Evolutionary conservation across 2,329 filamentous ascomycete species (phyloP), one percentile per base, ranked within the genome.

Genomic region (Sphaerulina vaccinii): DNA sequence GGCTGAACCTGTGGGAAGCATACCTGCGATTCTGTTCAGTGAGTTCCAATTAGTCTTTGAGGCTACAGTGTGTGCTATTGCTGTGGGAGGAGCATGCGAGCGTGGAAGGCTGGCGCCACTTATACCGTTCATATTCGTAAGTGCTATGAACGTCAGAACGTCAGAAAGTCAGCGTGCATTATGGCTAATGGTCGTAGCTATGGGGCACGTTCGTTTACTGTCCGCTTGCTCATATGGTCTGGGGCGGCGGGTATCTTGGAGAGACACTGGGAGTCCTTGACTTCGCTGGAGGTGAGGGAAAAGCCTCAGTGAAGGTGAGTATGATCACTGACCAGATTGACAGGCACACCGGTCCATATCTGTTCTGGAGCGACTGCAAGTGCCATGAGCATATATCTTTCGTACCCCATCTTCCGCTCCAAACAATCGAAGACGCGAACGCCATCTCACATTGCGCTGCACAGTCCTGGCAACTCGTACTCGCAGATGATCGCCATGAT

Each of bases 11-110:
- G 70, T 79, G 1, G 75, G 76, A 3, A 75, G 73, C 0, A 78
- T 78, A 38, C 75, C 76, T 0, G 75, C 75, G 5, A 72, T 78
- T 10, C 59, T 79, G 4, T 79, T 79, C 63, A 76, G 73, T 43
- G 75, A 78, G 61, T 79, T 79, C 48, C 76, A 79, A 63, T 64
- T 78, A 8, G 72, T 79, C 1, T 78, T 78, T 51, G 68, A 71
- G 49, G 75, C 76, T 0, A 79, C 75, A 1, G 75, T 79, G 1
- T 79, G 75, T 57, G 75, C 75, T 1, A 79, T 79, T 58, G 71
- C 75, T 1, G 70, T 78, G 7, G 76, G 76, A 5, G 75, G 75
- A 11, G 70, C 72, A 24, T 78, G 74, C 59, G 76, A 78, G 60
- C 65, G 75, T 29, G 75, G 75, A 0, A 65, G 75, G 18, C 60